Conservation (phyloP, 257 asterid genomes). For the Ligustrum vulgare region DNA sequence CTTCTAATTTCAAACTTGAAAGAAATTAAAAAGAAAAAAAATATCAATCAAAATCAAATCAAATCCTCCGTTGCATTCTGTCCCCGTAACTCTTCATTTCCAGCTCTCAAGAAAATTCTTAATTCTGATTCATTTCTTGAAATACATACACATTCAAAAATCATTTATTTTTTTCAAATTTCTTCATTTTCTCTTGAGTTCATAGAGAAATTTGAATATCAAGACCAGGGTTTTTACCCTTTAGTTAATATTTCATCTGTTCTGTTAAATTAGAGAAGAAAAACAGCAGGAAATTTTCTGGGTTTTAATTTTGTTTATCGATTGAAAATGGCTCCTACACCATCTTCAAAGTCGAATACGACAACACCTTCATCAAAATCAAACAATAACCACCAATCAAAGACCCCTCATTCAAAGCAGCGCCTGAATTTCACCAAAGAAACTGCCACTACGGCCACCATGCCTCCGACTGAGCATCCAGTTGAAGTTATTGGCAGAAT, state of each 20-base stretch:
- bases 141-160: conserved; percentile 8
- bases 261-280: not conserved
- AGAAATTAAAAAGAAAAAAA: not conserved
- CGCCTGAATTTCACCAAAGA: conserved; percentile 52
- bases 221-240: not conserved
- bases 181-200: not conserved
- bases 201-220: not conserved
- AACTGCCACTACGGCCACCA: conserved; percentile 35
- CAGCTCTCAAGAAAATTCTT: conserved; percentile 9
- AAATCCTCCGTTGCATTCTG: conserved; percentile 9
- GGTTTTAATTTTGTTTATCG: not conserved
- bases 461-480: conserved; percentile 69
- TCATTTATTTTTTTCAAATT: not conserved
- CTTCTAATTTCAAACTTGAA: conserved; percentile 40
- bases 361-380: conserved; percentile 43
- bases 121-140: not conserved
- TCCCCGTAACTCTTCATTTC: not conserved
- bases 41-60: conserved; percentile 7
- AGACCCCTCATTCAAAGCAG: conserved; percentile 70
- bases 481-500: conserved; percentile 90
- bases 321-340: conserved; percentile 56
- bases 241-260: not conserved
- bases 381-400: conserved; percentile 37
- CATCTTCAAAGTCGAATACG: conserved; percentile 48
- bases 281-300: not conserved